These are phyloP conservation scores for Mucor plumbeus DNA, from an alignment of 371 early-diverging fungal genomes.

Conservation along the genomic window DNA sequence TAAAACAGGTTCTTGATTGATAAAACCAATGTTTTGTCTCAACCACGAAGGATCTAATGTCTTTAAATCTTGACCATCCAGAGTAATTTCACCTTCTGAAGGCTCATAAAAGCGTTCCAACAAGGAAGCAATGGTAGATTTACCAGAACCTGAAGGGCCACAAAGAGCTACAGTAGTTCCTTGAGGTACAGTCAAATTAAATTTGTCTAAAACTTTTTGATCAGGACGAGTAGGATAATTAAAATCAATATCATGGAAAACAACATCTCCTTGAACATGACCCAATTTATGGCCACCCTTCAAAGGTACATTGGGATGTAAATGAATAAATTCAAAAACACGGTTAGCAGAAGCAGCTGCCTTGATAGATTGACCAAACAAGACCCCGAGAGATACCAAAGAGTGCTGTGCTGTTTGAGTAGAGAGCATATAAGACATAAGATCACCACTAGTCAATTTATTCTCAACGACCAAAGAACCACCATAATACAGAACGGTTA, in stretches of 20 bases:
- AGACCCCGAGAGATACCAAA: conserved; percentile 70
- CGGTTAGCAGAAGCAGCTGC: conserved; percentile 67
- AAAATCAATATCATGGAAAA: conserved; percentile 72
- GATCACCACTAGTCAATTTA: conserved; percentile 70
- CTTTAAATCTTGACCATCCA: conserved; percentile 62
- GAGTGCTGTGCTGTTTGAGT: conserved; percentile 80
- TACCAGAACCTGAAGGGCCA: conserved; percentile 70
- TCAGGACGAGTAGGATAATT: conserved; percentile 70
- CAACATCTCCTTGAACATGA: conserved; percentile 53
- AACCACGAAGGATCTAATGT: conserved; percentile 64
- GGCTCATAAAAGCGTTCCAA: conserved; percentile 77
- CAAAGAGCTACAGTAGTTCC: conserved; percentile 72
- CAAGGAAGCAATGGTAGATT: conserved; percentile 73
- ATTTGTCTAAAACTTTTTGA: conserved; percentile 61
- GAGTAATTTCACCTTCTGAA: conserved; percentile 51
- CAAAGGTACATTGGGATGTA: conserved; percentile 52
- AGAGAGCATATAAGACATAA: conserved; percentile 80
- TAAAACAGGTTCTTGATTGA: conserved; percentile 77
- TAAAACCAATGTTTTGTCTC: conserved; percentile 70
- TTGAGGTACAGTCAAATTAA: conserved; percentile 66
- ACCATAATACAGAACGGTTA: conserved; percentile 77
- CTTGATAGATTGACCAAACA: conserved; percentile 81
- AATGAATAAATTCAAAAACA: conserved; percentile 72
- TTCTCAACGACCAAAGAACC: conserved; percentile 72
- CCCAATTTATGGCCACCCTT: conserved; percentile 49